Base-by-base conservation (phyloP, 2,329 filamentous ascomycete genomes). In the Sclerotinia spermophila region DNA sequence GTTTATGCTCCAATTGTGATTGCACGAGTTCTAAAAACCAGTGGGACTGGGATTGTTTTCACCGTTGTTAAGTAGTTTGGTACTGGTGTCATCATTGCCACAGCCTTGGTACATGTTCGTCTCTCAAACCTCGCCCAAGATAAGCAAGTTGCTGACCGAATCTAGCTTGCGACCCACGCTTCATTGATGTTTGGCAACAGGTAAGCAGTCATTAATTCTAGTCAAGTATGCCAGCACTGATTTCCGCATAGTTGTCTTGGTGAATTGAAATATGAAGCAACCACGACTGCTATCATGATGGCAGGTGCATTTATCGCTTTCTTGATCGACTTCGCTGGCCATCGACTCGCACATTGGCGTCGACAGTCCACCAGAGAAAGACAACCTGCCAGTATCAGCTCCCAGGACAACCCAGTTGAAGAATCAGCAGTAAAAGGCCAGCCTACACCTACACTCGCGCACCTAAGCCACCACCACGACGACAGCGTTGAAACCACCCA, bases 241-340 rank as follows among this genome's bases (percentile, higher is more conserved):
- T 59, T 38, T 38, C 59, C 59, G 10, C 73, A 73, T 56, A 69
- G 67, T 24, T 94, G 92, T 75, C 80, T 94, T 19, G 88, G 89
- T 5, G 83, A 84, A 11, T 81, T 94, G 3, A 78, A 82, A 7
- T 94, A 92, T 75, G 92, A 94, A 79, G 86, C 83, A 5, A 92
- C 89, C 0, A 87, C 91, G 0, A 86, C 90, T 0, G 88, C 91
- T 2, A 87, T 94, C 55, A 84, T 91, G 61, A 91, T 94, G 87
- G 91, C 88, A 0, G 92, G 92, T 0, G 81, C 93, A 1, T 90
- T 93, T 79, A 74, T 93, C 4, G 90, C 91, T 0, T 94, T 93
- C 79, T 75, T 92, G 2, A 83, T 92, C 48, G 92, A 94, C 77
- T 93, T 88, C 75, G 73, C 87, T 19, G 88, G 89, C 56, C 85